Evolutionary conservation across 2,329 filamentous ascomycete genomes (phyloP).

Genomic region (Penicillium hesseltinei): DNA sequence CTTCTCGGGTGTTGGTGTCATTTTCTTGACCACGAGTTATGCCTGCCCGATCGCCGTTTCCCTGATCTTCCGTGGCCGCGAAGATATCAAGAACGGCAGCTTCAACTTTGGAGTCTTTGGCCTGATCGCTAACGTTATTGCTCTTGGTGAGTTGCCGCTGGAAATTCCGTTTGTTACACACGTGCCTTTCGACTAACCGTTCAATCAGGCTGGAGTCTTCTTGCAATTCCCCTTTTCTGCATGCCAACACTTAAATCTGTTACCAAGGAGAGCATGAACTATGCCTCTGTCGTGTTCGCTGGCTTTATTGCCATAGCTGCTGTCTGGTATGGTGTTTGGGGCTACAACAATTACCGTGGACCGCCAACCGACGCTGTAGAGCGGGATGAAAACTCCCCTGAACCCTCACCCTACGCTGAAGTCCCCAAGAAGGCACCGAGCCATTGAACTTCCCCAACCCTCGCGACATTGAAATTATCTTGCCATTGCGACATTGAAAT

Average conservation of each 20-base stretch:
- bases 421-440: conserved; percentile 1
- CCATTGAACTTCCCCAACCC: neutral
- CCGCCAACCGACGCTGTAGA: conserved; percentile 29
- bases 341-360: conserved; percentile 56
- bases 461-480: neutral
- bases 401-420: neutral
- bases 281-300: conserved; percentile 71
- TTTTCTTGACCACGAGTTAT: conserved; percentile 71
- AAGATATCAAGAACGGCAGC: conserved; percentile 49
- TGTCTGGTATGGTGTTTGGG: conserved; percentile 68
- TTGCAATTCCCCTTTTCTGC: conserved; percentile 70
- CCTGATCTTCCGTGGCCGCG: conserved; percentile 56
- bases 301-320: conserved; percentile 61
- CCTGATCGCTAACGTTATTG: conserved; percentile 60
- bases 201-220: conserved; percentile 55
- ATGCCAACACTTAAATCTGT: conserved; percentile 57
- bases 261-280: conserved; percentile 63
- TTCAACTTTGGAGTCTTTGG: conserved; percentile 61
- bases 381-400: conserved; percentile 4
- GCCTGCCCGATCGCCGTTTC: conserved; percentile 65
- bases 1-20: conserved; percentile 77
- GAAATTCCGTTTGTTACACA: no score
- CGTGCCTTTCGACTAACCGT: no score
- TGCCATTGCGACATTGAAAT: neutral
- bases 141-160: conserved; percentile 54